Evolutionary conservation across 352 stramenopile genomes (phyloP), one percentile per base, ranked within the genome.

Genomic region (Globisporangium camurandrum): DNA sequence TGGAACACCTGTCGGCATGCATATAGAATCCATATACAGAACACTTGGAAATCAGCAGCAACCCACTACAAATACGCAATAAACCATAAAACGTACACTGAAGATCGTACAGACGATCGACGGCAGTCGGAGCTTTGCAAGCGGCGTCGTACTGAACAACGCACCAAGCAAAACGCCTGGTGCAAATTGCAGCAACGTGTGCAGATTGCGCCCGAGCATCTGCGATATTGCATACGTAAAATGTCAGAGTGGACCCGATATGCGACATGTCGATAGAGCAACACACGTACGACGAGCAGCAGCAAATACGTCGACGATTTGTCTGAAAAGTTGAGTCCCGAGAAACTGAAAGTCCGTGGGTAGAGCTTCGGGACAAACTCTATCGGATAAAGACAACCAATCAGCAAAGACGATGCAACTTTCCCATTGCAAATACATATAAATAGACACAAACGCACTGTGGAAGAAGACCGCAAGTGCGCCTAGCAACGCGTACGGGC

Each of bases 291-390:
- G 75, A 92, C 64, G 8, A 82, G 46, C 20, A 88, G 59, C 36
- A 94, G 61, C 48, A 88, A 42, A 48, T 89, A 89, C 7, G 74
- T 87, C 37, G 56, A 79, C 23, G 78, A 87, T 30, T 94, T 94
- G 54, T 94, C 83, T 23, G 83, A 91, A 34, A 94, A 88, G 53
- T 88, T 61, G 36, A 94, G 47, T 0, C 79, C 73, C 40, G 74
- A 62, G n/a, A 85, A 55, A 46, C 67, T 81, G 42, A 80, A 69
- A 20, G 64, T 68, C 20, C 75, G 71, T 10, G 80, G 80, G 39
- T 86, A 67, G 43, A 94, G 57, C 47, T 85, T 81, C 1, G 83
- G 83, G 37, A 94, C 66, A 66, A 72, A 90, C 47, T 76, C 83
- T 93, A 36, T 24, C 4, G n/a, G 27, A n/a, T 20, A 7, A 24